Base-by-base conservation (phyloP, 2,329 filamentous ascomycete species). In the Aspergillus thermomutatus region DNA sequence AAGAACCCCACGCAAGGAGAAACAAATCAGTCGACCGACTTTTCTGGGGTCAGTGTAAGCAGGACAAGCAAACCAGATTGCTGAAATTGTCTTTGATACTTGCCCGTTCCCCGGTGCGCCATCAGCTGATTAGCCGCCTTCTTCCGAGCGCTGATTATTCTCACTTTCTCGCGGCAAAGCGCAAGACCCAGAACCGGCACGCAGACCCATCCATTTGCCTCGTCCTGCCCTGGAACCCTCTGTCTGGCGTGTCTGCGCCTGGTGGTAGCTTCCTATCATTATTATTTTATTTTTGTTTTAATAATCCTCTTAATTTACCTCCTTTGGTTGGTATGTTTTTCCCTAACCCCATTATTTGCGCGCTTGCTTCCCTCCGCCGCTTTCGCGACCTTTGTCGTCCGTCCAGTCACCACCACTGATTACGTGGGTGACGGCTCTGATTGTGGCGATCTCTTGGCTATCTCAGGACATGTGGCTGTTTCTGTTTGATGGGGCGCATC, bases 51-150 rank as follows among this genome's bases (percentile, higher is more conserved):
- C 41, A 45, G 41, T 21, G 19, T 41, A n/a, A 50, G 21, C 11
- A 26, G 19, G 21, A 47, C 19, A 55, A 47, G 2, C 51, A 45
- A 41, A 21, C 40, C 14, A 50, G 40, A 46, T 45, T 14, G n/a
- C 45, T 46, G 31, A 8, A 19, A 47, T 28, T 27, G n/a, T n/a
- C 14, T 17, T 37, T 14, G 14, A 37, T 34, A 49, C 49, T 23
- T 34, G 37, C 28, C 14, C 21, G 48, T 55, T 51, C 47, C 48
- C 40, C 49, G 47, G 48, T 49, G 58, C 50, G 52, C 50, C 55
- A 47, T 66, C 64, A 63, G 62, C 64, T 66, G 62, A 63, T 62
- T 59, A 60, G 59, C 59, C 62, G 56, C 58, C 59, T 49, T 56
- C 56, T 55, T 64, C 62, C 59, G 60, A 23, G 19, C 21, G 19